Conservation (phyloP, 1,139 yeast species). For the Saccharomycopsis crataegensis region DNA sequence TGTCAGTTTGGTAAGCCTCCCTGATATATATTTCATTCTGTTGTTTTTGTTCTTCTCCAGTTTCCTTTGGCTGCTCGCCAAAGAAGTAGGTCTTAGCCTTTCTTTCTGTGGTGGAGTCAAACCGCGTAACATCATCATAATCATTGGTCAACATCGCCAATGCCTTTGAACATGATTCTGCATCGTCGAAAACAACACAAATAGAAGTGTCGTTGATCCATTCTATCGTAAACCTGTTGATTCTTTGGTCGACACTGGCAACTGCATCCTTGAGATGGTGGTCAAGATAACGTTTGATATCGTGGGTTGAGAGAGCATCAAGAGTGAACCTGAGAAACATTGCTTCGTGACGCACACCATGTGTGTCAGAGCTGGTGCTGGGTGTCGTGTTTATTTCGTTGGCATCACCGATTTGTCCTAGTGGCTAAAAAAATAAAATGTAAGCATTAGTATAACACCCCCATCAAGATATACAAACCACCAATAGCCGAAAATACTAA, state of each 20-base stretch:
- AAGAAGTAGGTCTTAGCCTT: conserved; percentile 24
- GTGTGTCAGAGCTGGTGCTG: neutral
- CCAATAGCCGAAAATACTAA: too few species aligned
- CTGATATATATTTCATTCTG: conserved; percentile 41
- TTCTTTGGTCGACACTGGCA: conserved; percentile 15
- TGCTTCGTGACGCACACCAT: conserved; percentile 33
- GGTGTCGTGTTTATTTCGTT: neutral
- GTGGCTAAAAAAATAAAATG: too few species aligned
- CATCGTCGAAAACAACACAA: conserved; percentile 44
- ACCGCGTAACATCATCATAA: conserved; percentile 23
- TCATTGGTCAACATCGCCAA: conserved; percentile 28
- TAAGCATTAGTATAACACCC: too few species aligned
- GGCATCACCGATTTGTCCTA: too few species aligned
- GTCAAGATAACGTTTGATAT: conserved; percentile 50
- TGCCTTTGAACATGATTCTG: conserved; percentile 39
- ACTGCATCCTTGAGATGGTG: conserved; percentile 35
- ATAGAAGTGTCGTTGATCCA: conserved; percentile 67
- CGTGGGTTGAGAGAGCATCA: conserved; percentile 58
- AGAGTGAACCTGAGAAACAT: conserved; percentile 40
- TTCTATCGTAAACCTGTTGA: conserved; percentile 40
- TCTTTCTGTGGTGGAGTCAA: conserved; percentile 20
- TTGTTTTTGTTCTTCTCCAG: conserved; percentile 32
- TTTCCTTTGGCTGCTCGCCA: conserved; percentile 37
- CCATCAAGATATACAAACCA: too few species aligned
- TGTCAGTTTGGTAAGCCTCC: conserved; percentile 47